These are phyloP conservation scores for Ehretia macrophylla DNA, from an alignment of 257 asterid species.

Conservation along the genomic window DNA sequence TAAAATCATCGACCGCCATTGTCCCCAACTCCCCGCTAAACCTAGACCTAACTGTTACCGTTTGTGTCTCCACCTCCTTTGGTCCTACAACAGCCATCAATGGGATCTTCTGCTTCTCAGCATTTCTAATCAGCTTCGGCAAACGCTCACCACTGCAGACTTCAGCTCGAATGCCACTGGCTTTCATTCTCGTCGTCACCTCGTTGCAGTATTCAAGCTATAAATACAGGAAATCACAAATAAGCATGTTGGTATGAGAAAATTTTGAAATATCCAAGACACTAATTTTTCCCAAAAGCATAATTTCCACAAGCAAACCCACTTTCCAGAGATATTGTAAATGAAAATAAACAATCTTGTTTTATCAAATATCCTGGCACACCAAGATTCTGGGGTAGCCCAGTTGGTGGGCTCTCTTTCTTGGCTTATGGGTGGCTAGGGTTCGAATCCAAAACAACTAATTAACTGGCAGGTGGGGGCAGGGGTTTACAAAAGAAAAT, in stretches of 20 bases:
- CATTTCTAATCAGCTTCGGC: conserved; percentile 77
- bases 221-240: conserved; percentile 9
- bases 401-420: no score
- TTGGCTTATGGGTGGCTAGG: no score
- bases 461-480: no score
- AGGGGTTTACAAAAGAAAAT: no score
- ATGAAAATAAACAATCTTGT: no score
- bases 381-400: no score
- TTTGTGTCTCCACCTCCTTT: conserved; percentile 65
- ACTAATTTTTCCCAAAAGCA: no score
- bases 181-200: conserved; percentile 55
- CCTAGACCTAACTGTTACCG: conserved; percentile 78
- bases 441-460: no score
- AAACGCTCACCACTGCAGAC: conserved; percentile 78
- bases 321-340: no score
- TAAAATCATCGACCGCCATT: conserved; percentile 65
- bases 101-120: conserved; percentile 85
- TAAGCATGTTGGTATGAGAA: conserved; percentile 2
- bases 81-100: conserved; percentile 93
- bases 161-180: conserved; percentile 64
- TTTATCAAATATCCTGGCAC: no score
- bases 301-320: no score
- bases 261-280: not conserved
- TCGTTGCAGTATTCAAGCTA: conserved; percentile 78
- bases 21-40: conserved; percentile 79